These are phyloP conservation scores for Thielaviopsis cerberus DNA, from an alignment of 2,329 filamentous ascomycete genomes.

Conservation along the genomic window DNA sequence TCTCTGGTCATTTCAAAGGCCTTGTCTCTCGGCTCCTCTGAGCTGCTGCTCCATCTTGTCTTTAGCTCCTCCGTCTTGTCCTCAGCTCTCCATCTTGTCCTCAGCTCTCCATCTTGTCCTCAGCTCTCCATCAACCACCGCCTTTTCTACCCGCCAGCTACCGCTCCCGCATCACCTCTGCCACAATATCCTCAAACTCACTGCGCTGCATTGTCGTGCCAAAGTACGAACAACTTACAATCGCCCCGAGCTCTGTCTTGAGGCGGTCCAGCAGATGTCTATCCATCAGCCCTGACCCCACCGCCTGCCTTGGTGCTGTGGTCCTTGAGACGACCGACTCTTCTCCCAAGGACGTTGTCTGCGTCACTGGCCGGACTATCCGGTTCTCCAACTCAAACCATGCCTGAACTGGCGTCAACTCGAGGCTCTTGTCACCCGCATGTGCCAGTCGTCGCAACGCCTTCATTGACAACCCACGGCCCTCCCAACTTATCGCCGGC, in stretches of 20 bases:
- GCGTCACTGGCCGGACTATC: background rate
- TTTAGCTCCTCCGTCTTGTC: too few species aligned
- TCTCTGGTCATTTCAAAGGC: too few species aligned
- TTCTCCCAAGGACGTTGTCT: background rate
- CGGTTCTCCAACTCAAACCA: conserved; percentile 9
- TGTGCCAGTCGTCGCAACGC: conserved; percentile 4
- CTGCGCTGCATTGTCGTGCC: conserved; percentile 4
- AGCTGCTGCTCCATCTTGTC: too few species aligned
- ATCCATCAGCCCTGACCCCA: background rate
- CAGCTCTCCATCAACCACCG: background rate
- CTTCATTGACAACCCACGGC: conserved; percentile 7
- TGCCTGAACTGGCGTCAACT: conserved; percentile 9
- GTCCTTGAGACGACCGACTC: background rate
- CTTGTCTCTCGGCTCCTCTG: too few species aligned
- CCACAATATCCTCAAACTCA: conserved; percentile 6
- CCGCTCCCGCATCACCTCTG: conserved; percentile 2
- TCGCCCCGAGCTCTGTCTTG: conserved; percentile 2
- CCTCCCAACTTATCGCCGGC: conserved; percentile 6
- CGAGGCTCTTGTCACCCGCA: background rate
- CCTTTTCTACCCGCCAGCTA: too few species aligned
- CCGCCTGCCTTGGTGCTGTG: background rate
- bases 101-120: background rate
- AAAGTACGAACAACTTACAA: conserved; percentile 5
- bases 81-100: background rate
- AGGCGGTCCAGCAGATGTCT: conserved; percentile 2